These are phyloP conservation scores for Cercospora sp. DNA, from an alignment of 2,329 filamentous ascomycete species.

Conservation along the genomic window DNA sequence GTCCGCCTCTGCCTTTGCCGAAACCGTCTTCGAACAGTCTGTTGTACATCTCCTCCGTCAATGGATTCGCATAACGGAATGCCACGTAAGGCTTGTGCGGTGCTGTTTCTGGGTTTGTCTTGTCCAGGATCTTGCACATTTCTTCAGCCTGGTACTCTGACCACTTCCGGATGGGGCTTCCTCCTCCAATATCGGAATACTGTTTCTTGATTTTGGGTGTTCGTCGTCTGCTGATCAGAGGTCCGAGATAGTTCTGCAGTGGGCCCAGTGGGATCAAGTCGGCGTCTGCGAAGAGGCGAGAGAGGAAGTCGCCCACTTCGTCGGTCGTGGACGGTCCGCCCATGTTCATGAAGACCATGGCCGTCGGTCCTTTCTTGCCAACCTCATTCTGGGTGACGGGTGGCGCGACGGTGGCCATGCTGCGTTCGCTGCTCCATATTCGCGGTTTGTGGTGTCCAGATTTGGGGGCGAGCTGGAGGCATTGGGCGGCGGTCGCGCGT, in stretches of 20 bases:
- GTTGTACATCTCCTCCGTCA: constrained; percentile 93
- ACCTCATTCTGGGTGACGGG: constrained; percentile 77
- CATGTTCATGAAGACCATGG: constrained; percentile 99
- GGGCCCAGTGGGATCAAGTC: constrained; percentile 95
- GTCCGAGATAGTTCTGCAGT: constrained; percentile 86
- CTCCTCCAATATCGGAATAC: constrained; percentile 91
- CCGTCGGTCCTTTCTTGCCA: constrained; percentile 76
- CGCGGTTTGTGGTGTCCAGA: constrained; percentile 25
- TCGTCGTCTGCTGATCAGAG: constrained; percentile 78
- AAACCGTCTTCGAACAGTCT: constrained; percentile 84
- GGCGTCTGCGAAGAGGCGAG: constrained; percentile 87
- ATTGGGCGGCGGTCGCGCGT: constrained; percentile 32
- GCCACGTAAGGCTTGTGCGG: constrained; percentile 97
- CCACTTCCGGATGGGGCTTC: constrained; percentile 98
- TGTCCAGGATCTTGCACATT: constrained; percentile 97
- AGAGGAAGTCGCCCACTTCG: constrained; percentile 88
- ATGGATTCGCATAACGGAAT: constrained; percentile 88
- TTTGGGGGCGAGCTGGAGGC: constrained; percentile 26
- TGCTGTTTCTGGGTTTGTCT: constrained; percentile 85
- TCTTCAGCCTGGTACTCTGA: constrained; percentile 89
- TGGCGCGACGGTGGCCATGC: constrained; percentile 62
- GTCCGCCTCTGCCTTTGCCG: constrained; percentile 81
- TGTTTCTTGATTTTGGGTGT: constrained; percentile 97
- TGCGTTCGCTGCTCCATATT: constrained; percentile 32
- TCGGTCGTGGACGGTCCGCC: constrained; percentile 85